Percentiles rank a stretch among this genome's conserved stretches.
These are phyloP conservation scores for Berkeleyomyces basicola DNA, from an alignment of 2,329 filamentous ascomycete species.

Conservation along the genomic window DNA sequence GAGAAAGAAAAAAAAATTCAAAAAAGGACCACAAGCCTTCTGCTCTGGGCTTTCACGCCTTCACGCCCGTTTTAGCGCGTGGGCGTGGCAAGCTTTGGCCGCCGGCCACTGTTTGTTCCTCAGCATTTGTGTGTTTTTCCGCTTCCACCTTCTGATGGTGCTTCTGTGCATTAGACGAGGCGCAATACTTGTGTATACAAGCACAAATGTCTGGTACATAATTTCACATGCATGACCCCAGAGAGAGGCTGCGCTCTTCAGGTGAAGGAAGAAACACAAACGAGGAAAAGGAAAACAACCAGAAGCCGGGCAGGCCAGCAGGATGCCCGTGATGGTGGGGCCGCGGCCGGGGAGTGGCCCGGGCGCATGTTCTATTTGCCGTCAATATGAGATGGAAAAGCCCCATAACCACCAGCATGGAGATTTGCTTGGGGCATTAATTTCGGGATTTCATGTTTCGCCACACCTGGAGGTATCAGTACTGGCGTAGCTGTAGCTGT, in stretches of 20 bases:
- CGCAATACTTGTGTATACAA: neutral
- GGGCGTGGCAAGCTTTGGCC: neutral
- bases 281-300: neutral
- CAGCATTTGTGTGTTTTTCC: neutral
- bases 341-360: neutral
- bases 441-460: too few relatives aligned
- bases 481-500: too few relatives aligned
- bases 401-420: neutral
- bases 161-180: neutral
- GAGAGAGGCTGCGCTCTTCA: neutral
- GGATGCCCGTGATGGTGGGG: neutral
- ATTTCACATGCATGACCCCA: neutral
- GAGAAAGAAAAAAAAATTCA: neutral
- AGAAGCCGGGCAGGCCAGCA: neutral
- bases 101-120: neutral
- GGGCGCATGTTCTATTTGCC: neutral
- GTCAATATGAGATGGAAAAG: constrained; percentile 1
- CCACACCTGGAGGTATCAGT: too few relatives aligned
- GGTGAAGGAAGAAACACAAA: neutral
- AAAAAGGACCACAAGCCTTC: neutral
- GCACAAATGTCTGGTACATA: neutral
- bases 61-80: neutral
- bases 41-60: neutral
- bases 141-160: neutral
- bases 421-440: neutral